phyloP scores from a whole-genome alignment of 345 rosid species.

The Moricandia arvensis region DNA sequence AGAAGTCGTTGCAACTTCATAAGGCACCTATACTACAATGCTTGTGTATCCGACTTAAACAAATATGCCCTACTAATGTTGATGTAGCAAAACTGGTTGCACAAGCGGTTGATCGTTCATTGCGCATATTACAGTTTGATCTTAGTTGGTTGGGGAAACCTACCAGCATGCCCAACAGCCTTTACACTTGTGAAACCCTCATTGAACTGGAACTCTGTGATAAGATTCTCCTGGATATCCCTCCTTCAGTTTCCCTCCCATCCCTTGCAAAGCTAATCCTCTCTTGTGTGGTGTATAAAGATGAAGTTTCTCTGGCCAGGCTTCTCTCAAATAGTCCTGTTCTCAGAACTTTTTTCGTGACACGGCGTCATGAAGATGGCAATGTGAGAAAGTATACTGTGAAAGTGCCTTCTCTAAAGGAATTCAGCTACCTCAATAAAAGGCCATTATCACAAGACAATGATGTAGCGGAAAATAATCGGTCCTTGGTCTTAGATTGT shows the following conservation, averaged over 20 bases:
- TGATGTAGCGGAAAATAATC: no score
- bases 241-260: not conserved
- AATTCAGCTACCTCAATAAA: no score
- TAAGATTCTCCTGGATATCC: not conserved
- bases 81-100: not conserved
- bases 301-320: not conserved
- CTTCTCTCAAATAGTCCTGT: not conserved
- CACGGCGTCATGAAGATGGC: not conserved
- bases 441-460: no score
- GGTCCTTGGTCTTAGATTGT: no score
- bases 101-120: not conserved
- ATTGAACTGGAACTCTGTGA: not conserved
- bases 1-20: not conserved
- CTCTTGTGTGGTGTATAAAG: not conserved
- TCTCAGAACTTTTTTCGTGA: not conserved
- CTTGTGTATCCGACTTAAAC: not conserved
- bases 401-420: not conserved
- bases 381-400: not conserved
- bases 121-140: not conserved
- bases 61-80: not conserved
- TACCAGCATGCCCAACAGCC: not conserved
- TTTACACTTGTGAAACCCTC: not conserved
- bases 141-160: not conserved
- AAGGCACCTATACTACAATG: not conserved
- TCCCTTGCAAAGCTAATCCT: not conserved